Evolutionary conservation across 495 filamentous ascomycete species (phyloP).

Genomic region (Aspergillus panamensis): DNA sequence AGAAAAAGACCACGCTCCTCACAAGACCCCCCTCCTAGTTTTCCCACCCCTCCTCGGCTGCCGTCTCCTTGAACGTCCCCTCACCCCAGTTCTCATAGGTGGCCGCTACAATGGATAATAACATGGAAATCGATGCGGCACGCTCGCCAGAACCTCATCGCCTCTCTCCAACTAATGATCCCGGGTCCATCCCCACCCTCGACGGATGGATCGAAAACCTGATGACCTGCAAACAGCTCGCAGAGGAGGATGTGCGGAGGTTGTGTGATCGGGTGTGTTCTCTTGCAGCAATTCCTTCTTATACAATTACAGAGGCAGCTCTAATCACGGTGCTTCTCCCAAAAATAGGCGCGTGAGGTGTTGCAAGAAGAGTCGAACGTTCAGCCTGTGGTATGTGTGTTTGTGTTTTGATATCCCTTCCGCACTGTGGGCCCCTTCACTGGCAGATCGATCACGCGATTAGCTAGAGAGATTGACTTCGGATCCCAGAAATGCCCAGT

Average conservation of each 20-base stretch:
- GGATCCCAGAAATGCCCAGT: conserved; percentile 79
- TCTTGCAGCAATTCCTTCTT: neutral
- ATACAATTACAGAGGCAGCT: neutral
- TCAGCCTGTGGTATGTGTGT: conserved; percentile 85
- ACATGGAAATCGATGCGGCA: conserved; percentile 87
- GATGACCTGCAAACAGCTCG: conserved; percentile 98
- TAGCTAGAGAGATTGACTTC: conserved; percentile 6
- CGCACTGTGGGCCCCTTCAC: conserved; percentile 14
- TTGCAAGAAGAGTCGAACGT: conserved; percentile 97
- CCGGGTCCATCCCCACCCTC: conserved; percentile 83
- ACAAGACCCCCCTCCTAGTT: conserved; percentile 45
- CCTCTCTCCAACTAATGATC: conserved; percentile 69
- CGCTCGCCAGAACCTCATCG: conserved; percentile 78
- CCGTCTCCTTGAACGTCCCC: conserved; percentile 19
- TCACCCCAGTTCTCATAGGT: conserved; percentile 8
- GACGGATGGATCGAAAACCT: conserved; percentile 98
- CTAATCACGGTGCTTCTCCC: conserved; percentile 14
- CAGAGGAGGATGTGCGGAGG: conserved; percentile 90
- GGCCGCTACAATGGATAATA: conserved; percentile 75
- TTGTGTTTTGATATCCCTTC: conserved; percentile 20
- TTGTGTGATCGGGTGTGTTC: conserved; percentile 90
- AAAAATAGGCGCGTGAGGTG: conserved; percentile 80
- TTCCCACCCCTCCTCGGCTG: conserved; percentile 31
- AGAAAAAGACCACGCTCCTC: conserved; percentile 26
- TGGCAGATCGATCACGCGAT: neutral